These are phyloP conservation scores for Amanita thiersii DNA, from an alignment of 768 basidiomycete genomes.

Conservation along the genomic window DNA sequence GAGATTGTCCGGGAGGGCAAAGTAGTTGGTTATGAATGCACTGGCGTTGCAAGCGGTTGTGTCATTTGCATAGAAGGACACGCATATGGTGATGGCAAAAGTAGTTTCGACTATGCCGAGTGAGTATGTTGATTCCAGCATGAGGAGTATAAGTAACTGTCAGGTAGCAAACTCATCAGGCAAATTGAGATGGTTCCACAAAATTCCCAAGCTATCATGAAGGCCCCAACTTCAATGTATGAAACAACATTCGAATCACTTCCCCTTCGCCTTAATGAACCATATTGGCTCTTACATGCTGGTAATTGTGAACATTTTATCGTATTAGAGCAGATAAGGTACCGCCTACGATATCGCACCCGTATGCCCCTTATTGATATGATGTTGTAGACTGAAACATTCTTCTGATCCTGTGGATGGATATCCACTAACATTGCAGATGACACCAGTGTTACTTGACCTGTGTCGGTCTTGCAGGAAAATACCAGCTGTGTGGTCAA, in stretches of 20 bases:
- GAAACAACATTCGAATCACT: slow-evolving; percentile 47
- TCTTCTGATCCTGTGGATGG: slow-evolving; percentile 43
- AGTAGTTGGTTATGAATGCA: slow-evolving; percentile 20
- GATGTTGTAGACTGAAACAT: slow-evolving; percentile 43
- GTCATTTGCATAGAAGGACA: slow-evolving; percentile 56
- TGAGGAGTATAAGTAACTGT: slow-evolving; percentile 6
- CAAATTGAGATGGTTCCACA: slow-evolving; percentile 26
- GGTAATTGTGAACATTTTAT: slow-evolving; percentile 81
- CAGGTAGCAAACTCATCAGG: slow-evolving; percentile 36
- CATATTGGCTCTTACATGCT: slow-evolving; percentile 76
- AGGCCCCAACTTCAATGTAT: slow-evolving; percentile 33
- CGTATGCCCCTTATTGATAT: slow-evolving; percentile 7
- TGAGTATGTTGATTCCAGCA: slow-evolving; percentile 12
- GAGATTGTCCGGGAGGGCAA: slow-evolving; percentile 26
- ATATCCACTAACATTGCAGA: slow-evolving; percentile 63
- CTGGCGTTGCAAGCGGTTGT: slow-evolving; percentile 23
- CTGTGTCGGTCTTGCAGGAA: slow-evolving; percentile 63
- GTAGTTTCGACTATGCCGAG: slow-evolving; percentile 50
- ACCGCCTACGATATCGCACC: slow-evolving; percentile 6
- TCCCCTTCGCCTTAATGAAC: slow-evolving; percentile 56
- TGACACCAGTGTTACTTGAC: slow-evolving; percentile 53
- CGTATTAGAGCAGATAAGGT: slow-evolving; percentile 70
- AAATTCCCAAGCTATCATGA: slow-evolving; percentile 23
- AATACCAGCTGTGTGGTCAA: slow-evolving; percentile 59
- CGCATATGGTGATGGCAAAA: slow-evolving; percentile 47